A percentile compares a stretch with the other conserved stretches of the same genome.
Conservation (phyloP, 257 asterid genomes). For the Solanum chiquidenum region DNA sequence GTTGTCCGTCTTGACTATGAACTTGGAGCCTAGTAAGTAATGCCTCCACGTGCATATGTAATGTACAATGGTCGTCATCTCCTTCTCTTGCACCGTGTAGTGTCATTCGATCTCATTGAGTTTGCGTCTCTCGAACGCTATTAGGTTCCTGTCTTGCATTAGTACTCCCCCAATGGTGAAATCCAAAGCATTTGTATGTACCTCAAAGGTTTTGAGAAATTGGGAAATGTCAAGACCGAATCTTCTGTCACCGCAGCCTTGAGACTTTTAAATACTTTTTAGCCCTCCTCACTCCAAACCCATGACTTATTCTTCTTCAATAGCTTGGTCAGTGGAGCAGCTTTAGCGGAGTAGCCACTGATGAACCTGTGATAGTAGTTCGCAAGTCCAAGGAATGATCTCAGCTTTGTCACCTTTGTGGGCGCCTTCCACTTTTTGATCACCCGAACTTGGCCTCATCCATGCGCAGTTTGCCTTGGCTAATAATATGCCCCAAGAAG, state of each 20-base stretch:
- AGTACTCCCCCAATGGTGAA: background rate
- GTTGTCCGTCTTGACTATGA: background rate
- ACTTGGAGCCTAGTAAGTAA: too few species aligned
- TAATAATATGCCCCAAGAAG: background rate
- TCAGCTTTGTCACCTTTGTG: background rate
- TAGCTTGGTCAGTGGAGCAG: rapidly evolving
- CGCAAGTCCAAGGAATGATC: background rate
- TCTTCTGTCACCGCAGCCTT: background rate
- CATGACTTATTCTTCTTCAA: background rate
- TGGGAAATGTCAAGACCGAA: rapidly evolving
- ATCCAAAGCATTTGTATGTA: rapidly evolving
- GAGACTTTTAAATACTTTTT: background rate
- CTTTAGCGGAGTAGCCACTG: background rate
- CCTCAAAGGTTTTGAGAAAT: background rate
- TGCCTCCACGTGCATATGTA: background rate
- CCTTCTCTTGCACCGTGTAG: background rate
- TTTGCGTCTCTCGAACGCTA: rapidly evolving
- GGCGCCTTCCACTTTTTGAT: background rate
- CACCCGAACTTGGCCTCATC: rapidly evolving
- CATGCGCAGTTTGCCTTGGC: rapidly evolving
- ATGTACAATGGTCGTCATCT: background rate
- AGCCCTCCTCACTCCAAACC: background rate
- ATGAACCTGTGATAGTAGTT: background rate
- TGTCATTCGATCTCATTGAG: background rate
- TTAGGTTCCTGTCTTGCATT: background rate